phyloP scores from a whole-genome alignment of 257 asterid species.

The Solanum chiquidenum region DNA sequence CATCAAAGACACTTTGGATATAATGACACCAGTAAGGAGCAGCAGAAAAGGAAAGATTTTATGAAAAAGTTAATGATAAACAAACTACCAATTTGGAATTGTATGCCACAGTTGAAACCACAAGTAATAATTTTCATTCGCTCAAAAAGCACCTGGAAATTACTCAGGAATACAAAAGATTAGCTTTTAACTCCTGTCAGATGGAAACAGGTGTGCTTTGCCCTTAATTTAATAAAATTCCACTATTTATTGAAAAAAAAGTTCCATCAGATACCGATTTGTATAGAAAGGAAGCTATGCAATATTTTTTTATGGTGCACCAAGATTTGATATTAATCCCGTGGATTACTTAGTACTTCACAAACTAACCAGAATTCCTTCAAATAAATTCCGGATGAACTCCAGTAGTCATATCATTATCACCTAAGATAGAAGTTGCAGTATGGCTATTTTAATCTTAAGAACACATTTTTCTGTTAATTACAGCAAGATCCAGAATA shows the following conservation, averaged over 20 bases:
- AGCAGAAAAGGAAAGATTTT: not conserved
- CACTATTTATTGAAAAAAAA: not conserved
- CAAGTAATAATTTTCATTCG: not conserved
- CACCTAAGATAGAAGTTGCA: not conserved
- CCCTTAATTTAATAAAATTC: not conserved
- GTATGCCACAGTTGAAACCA: not conserved
- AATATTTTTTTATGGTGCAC: not conserved
- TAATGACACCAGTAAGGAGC: not conserved
- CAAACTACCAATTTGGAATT: not conserved
- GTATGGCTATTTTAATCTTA: not conserved
- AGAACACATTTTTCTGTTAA: not conserved
- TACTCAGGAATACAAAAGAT: not conserved
- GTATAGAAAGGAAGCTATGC: not conserved
- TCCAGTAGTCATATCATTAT: not conserved
- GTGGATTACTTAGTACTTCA: not conserved
- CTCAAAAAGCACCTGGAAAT: not conserved
- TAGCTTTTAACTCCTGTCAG: not conserved
- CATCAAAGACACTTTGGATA: not conserved
- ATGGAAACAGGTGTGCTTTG: not conserved
- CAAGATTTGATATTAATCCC: not conserved
- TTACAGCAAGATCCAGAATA: not conserved
- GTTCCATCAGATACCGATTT: not conserved
- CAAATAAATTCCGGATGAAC: not conserved
- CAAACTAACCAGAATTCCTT: not conserved
- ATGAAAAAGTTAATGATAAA: not conserved